Base-by-base conservation (phyloP, 306 rosid species). In the Medicago truncatula region DNA sequence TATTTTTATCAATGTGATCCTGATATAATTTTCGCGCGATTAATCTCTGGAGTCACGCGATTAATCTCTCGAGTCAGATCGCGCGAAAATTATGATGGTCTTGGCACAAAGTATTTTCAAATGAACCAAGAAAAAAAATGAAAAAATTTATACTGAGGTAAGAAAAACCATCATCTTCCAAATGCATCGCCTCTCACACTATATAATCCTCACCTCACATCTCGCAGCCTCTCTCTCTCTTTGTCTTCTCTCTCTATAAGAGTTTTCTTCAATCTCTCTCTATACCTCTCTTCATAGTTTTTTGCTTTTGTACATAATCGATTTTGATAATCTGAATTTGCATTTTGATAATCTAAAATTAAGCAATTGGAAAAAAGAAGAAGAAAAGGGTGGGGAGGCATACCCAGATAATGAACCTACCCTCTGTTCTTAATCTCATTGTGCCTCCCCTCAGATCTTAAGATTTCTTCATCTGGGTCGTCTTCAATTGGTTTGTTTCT, bases 401-500 rank as follows among this genome's bases (percentile, higher is more conserved):
- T 80, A 70, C 82, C 82, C 79, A 81, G 88, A 90, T 85, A 87
- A 75, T 84, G 96, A 90, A 83, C 88, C 88, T 89, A 75, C 84
- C 86, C 84, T 87, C 84, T 86, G 87, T 89, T 88, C 88, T 81
- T 85, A 86, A 76, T 83, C 89, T 85, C 80, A 80, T 80, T 78
- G 87, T 89, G 89, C 93, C 92, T 91, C 95, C 97, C 91, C 92
- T 89, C 92, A 90, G 96, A 92, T 92, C 98, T 90, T 88, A 72
- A 83, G 89, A 88, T 92, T 88, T 87, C 20, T 65, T 83, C 85
- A 83, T 87, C 97, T 88, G 90, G 87, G 85, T 87, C 85, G 73
- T 86, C 78, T 72, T 82, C 71, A 90, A 86, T 87, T 87, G 94
- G 96, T 93, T 83, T 54, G 94, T 93, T 74, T 81, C 65, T 10